phyloP scores from a whole-genome alignment of 371 early-diverging fungal genomes.

The Lichtheimia ramosa region DNA sequence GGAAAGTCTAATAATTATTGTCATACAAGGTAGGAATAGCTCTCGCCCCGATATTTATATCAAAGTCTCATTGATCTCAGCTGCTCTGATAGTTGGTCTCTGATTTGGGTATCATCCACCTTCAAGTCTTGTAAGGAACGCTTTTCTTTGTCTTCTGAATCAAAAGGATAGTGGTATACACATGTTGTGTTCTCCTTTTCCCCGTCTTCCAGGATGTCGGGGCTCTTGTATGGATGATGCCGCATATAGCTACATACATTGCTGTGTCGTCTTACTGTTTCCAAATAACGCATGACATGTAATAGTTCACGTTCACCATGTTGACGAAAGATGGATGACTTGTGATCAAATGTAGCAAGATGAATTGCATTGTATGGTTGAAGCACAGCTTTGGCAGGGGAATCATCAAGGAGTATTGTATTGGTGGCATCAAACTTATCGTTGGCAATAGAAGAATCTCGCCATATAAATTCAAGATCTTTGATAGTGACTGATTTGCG shows the following conservation, averaged over 20 bases:
- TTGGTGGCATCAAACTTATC: constrained; percentile 59
- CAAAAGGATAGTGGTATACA: constrained; percentile 7
- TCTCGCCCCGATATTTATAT: background rate
- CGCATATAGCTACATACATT: constrained; percentile 17
- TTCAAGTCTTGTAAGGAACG: no score
- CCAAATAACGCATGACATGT: constrained; percentile 11
- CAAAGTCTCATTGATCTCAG: no score
- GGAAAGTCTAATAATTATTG: background rate
- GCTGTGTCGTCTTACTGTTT: constrained; percentile 2
- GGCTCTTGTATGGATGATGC: constrained; percentile 8
- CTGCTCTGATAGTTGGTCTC: no score
- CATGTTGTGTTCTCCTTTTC: constrained; percentile 2
- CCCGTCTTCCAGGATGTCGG: background rate
- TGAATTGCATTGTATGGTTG: constrained; percentile 68
- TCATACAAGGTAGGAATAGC: background rate
- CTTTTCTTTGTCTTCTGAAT: no score
- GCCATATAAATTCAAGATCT: constrained; percentile 60
- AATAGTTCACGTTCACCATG: constrained; percentile 17
- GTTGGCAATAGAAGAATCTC: constrained; percentile 14
- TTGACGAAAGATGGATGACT: background rate
- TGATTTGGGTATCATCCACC: no score
- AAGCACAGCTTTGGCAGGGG: constrained; percentile 54
- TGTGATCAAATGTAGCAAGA: constrained; percentile 16
- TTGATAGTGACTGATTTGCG: constrained; percentile 62
- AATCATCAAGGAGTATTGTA: constrained; percentile 73